A percentile compares a stretch with the other conserved stretches of the same genome.
These are phyloP conservation scores for Penicillium parvum DNA, from an alignment of 495 filamentous ascomycete genomes.

Conservation along the genomic window DNA sequence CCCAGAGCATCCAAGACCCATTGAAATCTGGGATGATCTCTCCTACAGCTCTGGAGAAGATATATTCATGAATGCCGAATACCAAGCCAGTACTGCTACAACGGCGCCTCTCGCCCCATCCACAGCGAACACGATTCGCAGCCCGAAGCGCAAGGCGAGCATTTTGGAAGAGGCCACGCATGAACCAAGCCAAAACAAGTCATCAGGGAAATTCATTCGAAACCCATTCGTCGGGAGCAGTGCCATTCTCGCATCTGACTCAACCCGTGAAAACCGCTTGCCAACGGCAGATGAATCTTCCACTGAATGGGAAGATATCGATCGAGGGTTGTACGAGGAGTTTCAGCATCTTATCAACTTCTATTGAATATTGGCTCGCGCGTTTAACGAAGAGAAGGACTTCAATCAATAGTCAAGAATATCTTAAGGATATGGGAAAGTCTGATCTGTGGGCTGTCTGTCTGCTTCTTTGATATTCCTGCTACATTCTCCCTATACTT, in stretches of 20 bases:
- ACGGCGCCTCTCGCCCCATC: background rate
- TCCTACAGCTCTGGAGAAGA: background rate
- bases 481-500: no score
- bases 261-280: background rate
- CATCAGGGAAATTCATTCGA: background rate
- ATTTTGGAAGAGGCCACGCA: background rate
- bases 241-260: background rate
- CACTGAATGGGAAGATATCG: slow-evolving; percentile 32
- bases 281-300: slow-evolving; percentile 3
- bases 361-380: no score
- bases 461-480: no score
- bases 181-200: background rate
- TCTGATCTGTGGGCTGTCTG: no score
- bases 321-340: slow-evolving; percentile 31
- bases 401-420: no score
- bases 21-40: slow-evolving; percentile 7
- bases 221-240: background rate
- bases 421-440: no score
- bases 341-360: slow-evolving; percentile 40
- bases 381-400: no score
- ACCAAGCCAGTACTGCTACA: background rate
- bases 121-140: background rate
- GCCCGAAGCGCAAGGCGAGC: slow-evolving; percentile 7
- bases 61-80: background rate
- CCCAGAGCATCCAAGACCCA: background rate